Evolutionary conservation across 2,329 filamentous ascomycete species (phyloP).

Genomic region (Thelonectria olida): DNA sequence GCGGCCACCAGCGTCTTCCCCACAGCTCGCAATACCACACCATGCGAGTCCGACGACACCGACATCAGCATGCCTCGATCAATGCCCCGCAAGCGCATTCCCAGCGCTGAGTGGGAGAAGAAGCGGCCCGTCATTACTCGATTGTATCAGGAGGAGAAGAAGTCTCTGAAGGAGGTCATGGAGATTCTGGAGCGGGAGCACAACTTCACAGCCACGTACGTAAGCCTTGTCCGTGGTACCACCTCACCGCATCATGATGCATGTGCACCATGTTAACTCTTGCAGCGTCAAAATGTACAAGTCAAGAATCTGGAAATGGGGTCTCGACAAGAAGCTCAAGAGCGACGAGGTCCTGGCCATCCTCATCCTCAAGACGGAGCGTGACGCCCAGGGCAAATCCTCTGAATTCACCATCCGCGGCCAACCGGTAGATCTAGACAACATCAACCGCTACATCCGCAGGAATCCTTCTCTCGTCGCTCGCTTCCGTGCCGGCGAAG

Average conservation of each 20-base stretch:
- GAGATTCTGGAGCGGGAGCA: slow-evolving; percentile 49
- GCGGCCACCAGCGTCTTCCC: slow-evolving; percentile 34
- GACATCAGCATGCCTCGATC: slow-evolving; percentile 38
- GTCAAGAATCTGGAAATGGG: slow-evolving; percentile 53
- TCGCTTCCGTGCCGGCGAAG: slow-evolving; percentile 43
- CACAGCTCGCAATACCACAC: slow-evolving; percentile 35
- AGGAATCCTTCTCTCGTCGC: slow-evolving; percentile 48
- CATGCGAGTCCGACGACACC: slow-evolving; percentile 42
- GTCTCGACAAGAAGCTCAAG: slow-evolving; percentile 53
- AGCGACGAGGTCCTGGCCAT: slow-evolving; percentile 52
- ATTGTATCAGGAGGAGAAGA: slow-evolving; percentile 52
- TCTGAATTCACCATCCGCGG: slow-evolving; percentile 51
- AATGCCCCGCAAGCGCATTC: slow-evolving; percentile 43
- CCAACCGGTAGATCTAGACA: slow-evolving; percentile 50
- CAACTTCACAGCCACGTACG: slow-evolving; percentile 52
- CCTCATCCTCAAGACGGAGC: slow-evolving; percentile 49
- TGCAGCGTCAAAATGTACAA: slow-evolving; percentile 54
- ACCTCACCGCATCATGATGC: not conserved
- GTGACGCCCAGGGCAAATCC: slow-evolving; percentile 44
- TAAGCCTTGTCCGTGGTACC: slow-evolving; percentile 6
- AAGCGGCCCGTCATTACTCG: slow-evolving; percentile 48
- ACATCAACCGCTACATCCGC: slow-evolving; percentile 52
- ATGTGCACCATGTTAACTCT: not conserved
- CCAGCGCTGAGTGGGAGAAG: slow-evolving; percentile 45
- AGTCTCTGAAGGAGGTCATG: slow-evolving; percentile 52